Evolutionary conservation across 2,329 filamentous ascomycete species (phyloP).

Genomic region (Arthroderma uncinatum): DNA sequence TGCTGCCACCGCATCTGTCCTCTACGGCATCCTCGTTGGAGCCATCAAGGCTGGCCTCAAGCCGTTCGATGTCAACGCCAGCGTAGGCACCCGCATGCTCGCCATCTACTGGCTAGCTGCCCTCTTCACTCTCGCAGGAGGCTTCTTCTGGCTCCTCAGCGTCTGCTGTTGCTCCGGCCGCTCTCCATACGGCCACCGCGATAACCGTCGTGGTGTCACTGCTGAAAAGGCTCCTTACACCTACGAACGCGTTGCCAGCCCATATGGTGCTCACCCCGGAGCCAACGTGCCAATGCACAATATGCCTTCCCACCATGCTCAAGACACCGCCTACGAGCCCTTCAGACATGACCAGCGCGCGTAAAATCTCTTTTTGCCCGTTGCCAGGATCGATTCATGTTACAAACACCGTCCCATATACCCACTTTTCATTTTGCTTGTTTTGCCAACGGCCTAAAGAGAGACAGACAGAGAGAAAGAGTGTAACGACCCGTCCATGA

Average conservation of each 20-base stretch:
- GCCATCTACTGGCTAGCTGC: conserved; percentile 66
- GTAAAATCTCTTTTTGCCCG: neutral
- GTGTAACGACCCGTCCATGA: conserved; percentile 1
- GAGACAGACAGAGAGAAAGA: neutral
- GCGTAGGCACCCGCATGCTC: conserved; percentile 59
- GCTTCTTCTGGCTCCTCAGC: conserved; percentile 83
- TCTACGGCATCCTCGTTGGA: conserved; percentile 59
- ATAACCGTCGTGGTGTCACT: conserved; percentile 32
- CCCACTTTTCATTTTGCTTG: neutral
- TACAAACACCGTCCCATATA: neutral
- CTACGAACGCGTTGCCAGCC: conserved; percentile 44
- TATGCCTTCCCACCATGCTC: conserved; percentile 8
- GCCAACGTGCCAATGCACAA: conserved; percentile 9
- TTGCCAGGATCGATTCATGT: neutral
- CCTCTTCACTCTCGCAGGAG: conserved; percentile 61
- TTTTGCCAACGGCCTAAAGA: neutral
- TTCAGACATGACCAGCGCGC: conserved; percentile 13
- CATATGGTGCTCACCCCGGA: conserved; percentile 11
- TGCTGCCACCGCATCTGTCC: conserved; percentile 61
- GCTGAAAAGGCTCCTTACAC: conserved; percentile 52
- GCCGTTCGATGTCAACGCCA: conserved; percentile 58
- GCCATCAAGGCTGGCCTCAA: conserved; percentile 56
- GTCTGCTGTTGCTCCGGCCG: conserved; percentile 81
- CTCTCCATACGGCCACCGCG: conserved; percentile 37
- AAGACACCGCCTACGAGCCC: conserved; percentile 15